phyloP scores from a whole-genome alignment of 345 rosid species.

The Acer campestre region DNA sequence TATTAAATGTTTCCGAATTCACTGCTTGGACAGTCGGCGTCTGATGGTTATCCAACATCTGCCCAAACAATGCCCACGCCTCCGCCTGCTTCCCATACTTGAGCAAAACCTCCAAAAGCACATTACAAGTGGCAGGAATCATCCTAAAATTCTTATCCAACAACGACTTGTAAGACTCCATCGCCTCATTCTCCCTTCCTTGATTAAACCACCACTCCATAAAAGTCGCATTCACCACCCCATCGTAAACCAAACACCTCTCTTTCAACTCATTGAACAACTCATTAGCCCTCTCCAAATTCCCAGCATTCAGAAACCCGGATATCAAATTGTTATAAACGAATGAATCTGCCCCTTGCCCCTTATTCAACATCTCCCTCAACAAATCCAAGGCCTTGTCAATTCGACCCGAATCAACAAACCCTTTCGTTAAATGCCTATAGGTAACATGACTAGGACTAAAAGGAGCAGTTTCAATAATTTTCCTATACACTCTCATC shows the following conservation, averaged over 20 bases:
- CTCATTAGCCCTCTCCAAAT: slow-evolving; percentile 81
- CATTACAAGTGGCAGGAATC: slow-evolving; percentile 84
- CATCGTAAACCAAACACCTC: slow-evolving; percentile 86
- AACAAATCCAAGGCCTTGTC: slow-evolving; percentile 78
- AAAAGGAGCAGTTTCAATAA: slow-evolving; percentile 73
- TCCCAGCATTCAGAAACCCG: slow-evolving; percentile 74
- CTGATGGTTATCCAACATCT: slow-evolving; percentile 88
- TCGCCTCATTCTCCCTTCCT: slow-evolving; percentile 80
- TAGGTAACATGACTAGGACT: slow-evolving; percentile 82
- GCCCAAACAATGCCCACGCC: slow-evolving; percentile 73
- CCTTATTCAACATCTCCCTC: slow-evolving; percentile 86
- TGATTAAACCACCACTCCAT: slow-evolving; percentile 97
- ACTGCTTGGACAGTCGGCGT: slow-evolving; percentile 80
- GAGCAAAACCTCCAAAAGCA: slow-evolving; percentile 76
- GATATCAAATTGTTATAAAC: slow-evolving; percentile 78
- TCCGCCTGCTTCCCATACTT: slow-evolving; percentile 65
- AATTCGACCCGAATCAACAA: slow-evolving; percentile 74
- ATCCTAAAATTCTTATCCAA: slow-evolving; percentile 76
- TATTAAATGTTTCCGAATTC: slow-evolving; percentile 80
- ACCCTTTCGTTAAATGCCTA: slow-evolving; percentile 92
- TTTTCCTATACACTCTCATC: slow-evolving; percentile 63
- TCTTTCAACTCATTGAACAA: slow-evolving; percentile 81
- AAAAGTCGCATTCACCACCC: slow-evolving; percentile 77
- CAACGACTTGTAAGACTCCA: slow-evolving; percentile 77
- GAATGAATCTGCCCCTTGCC: slow-evolving; percentile 92